Conservation (phyloP, 1,284 basidiomycete species). For the Ceratobasidium theobromae region DNA sequence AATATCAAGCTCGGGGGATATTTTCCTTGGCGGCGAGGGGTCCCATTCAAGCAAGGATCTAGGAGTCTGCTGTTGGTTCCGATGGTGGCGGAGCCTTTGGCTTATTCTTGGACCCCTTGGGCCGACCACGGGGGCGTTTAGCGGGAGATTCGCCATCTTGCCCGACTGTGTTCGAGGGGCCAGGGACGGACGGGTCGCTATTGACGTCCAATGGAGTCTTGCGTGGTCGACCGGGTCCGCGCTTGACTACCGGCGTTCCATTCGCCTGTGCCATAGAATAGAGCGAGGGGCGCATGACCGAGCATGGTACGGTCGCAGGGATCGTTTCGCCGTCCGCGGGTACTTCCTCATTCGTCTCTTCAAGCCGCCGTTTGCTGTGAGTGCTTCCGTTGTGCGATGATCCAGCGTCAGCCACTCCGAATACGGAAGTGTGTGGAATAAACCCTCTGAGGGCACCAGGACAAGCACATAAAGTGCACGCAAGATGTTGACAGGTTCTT, state of each 20-base stretch:
- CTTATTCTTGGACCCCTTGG: conserved; percentile 52
- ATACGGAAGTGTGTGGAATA: conserved; percentile 26
- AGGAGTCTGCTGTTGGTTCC: too few relatives aligned
- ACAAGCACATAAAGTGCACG: not conserved
- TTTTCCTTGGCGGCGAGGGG: too few relatives aligned
- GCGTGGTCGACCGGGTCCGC: conserved; percentile 28
- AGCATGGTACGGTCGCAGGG: conserved; percentile 36
- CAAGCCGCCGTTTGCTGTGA: conserved; percentile 17
- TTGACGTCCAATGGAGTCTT: conserved; percentile 15
- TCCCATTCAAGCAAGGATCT: too few relatives aligned
- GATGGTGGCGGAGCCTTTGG: conserved; percentile 35
- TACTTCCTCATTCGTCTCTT: conserved; percentile 7
- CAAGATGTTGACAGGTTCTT: conserved; percentile 15
- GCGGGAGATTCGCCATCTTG: conserved; percentile 40
- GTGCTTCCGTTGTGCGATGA: conserved; percentile 25
- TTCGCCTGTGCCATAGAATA: conserved; percentile 16
- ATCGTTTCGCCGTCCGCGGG: conserved; percentile 12
- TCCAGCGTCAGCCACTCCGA: conserved; percentile 31
- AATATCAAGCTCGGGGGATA: too few relatives aligned
- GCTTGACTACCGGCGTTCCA: conserved; percentile 8
- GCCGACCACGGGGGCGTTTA: conserved; percentile 50
- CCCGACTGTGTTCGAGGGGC: not conserved
- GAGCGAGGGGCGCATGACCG: conserved; percentile 10
- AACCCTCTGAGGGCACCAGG: conserved; percentile 26
- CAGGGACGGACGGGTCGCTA: not conserved